phyloP scores from a whole-genome alignment of 257 asterid species.

The Forsythia suspensa region DNA sequence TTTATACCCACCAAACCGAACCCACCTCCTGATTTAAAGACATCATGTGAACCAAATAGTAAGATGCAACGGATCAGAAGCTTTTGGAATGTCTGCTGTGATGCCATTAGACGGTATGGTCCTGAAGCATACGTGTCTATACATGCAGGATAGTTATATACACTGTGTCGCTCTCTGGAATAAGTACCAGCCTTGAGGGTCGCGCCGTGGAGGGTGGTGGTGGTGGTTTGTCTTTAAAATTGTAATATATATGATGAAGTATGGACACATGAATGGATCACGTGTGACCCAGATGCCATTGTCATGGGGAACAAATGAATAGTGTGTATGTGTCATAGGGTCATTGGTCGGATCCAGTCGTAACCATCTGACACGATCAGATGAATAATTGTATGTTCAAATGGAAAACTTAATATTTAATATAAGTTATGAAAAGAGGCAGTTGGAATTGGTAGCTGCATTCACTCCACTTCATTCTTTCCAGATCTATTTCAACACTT shows the following conservation, averaged over 20 bases:
- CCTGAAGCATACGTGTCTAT: too few relatives aligned
- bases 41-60: too few relatives aligned
- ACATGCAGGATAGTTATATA: constrained; percentile 22
- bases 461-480: not conserved
- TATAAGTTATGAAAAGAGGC: not conserved
- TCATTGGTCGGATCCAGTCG: constrained; percentile 30
- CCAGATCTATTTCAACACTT: not conserved
- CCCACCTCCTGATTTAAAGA: not conserved
- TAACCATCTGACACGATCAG: constrained; percentile 26
- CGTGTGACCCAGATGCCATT: constrained; percentile 51
- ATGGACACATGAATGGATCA: constrained; percentile 24
- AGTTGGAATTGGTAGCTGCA: not conserved
- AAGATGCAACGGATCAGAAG: too few relatives aligned
- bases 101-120: too few relatives aligned
- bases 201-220: constrained; percentile 28
- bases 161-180: constrained; percentile 26
- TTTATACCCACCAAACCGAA: not conserved
- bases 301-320: constrained; percentile 46
- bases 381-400: constrained; percentile 23
- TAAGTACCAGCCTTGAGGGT: constrained; percentile 59
- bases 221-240: constrained; percentile 9
- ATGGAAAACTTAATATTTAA: constrained; percentile 5
- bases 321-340: constrained; percentile 28
- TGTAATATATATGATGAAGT: not conserved
- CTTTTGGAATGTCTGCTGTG: too few relatives aligned